These are phyloP conservation scores for Dactylonectria macrodidyma DNA, from an alignment of 2,329 filamentous ascomycete genomes.

Conservation along the genomic window DNA sequence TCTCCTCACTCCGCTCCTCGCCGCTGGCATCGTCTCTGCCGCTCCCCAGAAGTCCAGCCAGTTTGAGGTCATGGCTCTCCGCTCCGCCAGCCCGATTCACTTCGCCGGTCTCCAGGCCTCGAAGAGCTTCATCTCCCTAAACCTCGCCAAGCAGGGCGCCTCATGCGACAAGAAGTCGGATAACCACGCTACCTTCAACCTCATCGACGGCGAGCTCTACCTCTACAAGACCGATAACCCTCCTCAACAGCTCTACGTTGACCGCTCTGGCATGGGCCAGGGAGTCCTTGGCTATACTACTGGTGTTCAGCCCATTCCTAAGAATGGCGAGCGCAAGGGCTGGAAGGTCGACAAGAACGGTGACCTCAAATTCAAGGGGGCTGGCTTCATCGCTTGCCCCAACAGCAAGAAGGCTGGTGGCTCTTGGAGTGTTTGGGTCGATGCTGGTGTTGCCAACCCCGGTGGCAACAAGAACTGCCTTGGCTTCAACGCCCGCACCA, in stretches of 20 bases:
- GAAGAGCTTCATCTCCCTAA: slow-evolving; percentile 59
- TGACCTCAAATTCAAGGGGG: slow-evolving; percentile 62
- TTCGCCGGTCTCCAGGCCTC: slow-evolving; percentile 61
- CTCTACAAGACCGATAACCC: slow-evolving; percentile 58
- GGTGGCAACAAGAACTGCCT: slow-evolving; percentile 55
- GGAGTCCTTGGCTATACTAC: slow-evolving; percentile 67
- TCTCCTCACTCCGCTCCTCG: slow-evolving; percentile 35
- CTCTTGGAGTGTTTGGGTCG: slow-evolving; percentile 57
- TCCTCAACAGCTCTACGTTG: slow-evolving; percentile 66
- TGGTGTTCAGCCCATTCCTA: slow-evolving; percentile 54
- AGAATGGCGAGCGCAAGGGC: slow-evolving; percentile 60
- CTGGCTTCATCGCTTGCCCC: slow-evolving; percentile 62
- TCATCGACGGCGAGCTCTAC: slow-evolving; percentile 60
- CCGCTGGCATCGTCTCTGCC: slow-evolving; percentile 42
- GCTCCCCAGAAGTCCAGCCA: slow-evolving; percentile 45
- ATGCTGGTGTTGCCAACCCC: slow-evolving; percentile 49
- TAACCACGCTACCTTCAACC: slow-evolving; percentile 64
- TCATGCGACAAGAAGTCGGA: slow-evolving; percentile 59
- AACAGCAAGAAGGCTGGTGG: slow-evolving; percentile 43
- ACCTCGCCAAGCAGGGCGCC: slow-evolving; percentile 60
- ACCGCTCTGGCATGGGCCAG: slow-evolving; percentile 71
- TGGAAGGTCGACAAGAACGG: slow-evolving; percentile 60
- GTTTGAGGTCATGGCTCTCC: slow-evolving; percentile 65
- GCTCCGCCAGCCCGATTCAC: slow-evolving; percentile 65
- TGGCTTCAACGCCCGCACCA: slow-evolving; percentile 50